phyloP scores from a whole-genome alignment of 2,329 filamentous ascomycete genomes.

The Fusarium domesticum region DNA sequence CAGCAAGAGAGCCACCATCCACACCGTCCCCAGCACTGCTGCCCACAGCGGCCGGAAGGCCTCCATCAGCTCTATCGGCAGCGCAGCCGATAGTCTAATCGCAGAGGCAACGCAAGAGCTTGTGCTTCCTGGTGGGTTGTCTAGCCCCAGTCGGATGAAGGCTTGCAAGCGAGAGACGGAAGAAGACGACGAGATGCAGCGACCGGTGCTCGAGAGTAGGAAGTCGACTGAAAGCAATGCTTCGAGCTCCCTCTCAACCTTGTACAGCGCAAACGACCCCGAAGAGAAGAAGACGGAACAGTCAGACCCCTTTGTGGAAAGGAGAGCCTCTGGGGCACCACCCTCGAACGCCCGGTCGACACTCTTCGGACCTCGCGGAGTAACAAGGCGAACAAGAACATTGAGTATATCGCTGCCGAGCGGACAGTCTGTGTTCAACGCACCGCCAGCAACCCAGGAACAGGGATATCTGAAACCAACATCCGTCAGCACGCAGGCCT shows the following conservation, averaged over 20 bases:
- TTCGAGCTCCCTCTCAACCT: conserved; percentile 54
- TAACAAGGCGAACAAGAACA: conserved; percentile 20
- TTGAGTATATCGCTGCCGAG: conserved; percentile 19
- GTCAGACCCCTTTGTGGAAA: conserved; percentile 35
- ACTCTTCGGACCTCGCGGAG: conserved; percentile 19
- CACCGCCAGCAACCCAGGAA: not conserved
- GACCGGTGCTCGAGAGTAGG: conserved; percentile 21
- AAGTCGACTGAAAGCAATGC: conserved; percentile 42
- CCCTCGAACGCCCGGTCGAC: conserved; percentile 11
- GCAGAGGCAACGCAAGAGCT: conserved; percentile 36
- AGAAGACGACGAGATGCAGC: conserved; percentile 15
- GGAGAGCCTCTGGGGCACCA: not conserved
- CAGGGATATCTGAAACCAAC: conserved; percentile 20
- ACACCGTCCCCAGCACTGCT: conserved; percentile 13
- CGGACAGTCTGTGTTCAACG: conserved; percentile 8
- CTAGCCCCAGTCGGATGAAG: conserved; percentile 44
- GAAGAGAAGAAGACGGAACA: conserved; percentile 38
- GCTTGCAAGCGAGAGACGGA: conserved; percentile 28
- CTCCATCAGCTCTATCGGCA: conserved; percentile 34
- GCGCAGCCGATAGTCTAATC: conserved; percentile 42
- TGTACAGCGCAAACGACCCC: conserved; percentile 54
- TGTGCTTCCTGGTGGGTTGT: conserved; percentile 36
- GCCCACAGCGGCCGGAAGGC: conserved; percentile 24
- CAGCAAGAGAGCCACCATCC: conserved; percentile 26
- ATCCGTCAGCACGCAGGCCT: conserved; percentile 25